phyloP scores from a whole-genome alignment of 2,329 filamentous ascomycete genomes.

The Aureobasidium sp. region DNA sequence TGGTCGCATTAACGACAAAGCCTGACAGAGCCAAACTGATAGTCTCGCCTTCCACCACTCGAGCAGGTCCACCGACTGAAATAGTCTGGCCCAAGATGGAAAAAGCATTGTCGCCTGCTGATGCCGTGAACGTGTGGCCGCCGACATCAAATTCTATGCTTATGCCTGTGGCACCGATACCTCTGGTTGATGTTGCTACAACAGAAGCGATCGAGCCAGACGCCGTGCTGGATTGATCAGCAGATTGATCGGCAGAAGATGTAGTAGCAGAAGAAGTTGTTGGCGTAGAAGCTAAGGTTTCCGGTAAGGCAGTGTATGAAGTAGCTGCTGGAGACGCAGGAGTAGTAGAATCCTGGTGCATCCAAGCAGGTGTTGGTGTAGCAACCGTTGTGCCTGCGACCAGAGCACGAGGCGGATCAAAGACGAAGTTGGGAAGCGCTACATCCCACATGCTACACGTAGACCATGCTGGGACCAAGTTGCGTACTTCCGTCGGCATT shows the following conservation, averaged over 20 bases:
- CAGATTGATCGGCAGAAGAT: background rate
- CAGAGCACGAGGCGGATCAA: constrained; percentile 18
- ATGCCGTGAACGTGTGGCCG: constrained; percentile 1
- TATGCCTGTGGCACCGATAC: background rate
- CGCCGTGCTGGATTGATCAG: background rate
- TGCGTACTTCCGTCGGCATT: constrained; percentile 15
- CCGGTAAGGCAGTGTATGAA: background rate
- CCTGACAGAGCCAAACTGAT: background rate
- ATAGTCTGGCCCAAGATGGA: constrained; percentile 5
- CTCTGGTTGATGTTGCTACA: background rate
- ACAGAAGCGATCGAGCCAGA: background rate
- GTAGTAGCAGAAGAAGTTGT: background rate
- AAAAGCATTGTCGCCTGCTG: constrained; percentile 1
- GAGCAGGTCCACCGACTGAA: background rate
- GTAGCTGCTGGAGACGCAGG: constrained; percentile 7
- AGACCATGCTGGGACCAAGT: constrained; percentile 14
- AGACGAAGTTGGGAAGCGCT: constrained; percentile 16
- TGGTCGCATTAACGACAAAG: constrained; percentile 8
- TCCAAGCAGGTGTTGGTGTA: background rate
- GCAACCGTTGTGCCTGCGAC: constrained; percentile 4
- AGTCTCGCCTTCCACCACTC: constrained; percentile 8
- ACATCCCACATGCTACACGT: constrained; percentile 16
- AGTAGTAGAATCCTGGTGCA: background rate
- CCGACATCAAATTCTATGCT: background rate
- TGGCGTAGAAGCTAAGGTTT: background rate